Evolutionary conservation across 2,329 filamentous ascomycete genomes (phyloP).

Genomic region (Fusarium coicis): DNA sequence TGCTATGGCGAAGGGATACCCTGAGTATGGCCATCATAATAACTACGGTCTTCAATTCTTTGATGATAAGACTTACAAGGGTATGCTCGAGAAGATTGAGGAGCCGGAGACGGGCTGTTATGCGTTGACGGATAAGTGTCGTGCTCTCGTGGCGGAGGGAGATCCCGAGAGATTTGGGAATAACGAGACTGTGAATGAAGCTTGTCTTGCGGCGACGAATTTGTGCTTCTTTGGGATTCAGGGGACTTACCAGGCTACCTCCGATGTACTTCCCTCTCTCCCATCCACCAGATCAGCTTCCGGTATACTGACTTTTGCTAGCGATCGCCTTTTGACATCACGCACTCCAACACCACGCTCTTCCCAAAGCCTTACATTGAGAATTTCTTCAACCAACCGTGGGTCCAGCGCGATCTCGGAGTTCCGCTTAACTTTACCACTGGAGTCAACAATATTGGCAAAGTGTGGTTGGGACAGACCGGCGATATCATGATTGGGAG

Average conservation of each 20-base stretch:
- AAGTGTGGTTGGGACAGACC: slow-evolving; percentile 68
- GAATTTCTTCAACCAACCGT: slow-evolving; percentile 70
- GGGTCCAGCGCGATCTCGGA: slow-evolving; percentile 68
- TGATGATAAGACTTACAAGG: slow-evolving; percentile 52
- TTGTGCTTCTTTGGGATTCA: slow-evolving; percentile 30
- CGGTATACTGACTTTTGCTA: slow-evolving; percentile 43
- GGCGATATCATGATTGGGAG: slow-evolving; percentile 61
- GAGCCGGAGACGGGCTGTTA: slow-evolving; percentile 56
- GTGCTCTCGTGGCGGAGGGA: slow-evolving; percentile 41
- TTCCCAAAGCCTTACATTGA: slow-evolving; percentile 69
- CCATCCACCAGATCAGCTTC: no score
- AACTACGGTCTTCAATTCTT: slow-evolving; percentile 71
- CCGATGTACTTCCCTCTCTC: no score
- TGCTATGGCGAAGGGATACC: slow-evolving; percentile 65
- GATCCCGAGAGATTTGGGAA: slow-evolving; percentile 55
- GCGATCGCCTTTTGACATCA: slow-evolving; percentile 70
- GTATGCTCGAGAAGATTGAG: slow-evolving; percentile 13
- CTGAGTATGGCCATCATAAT: slow-evolving; percentile 68
- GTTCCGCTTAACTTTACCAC: slow-evolving; percentile 68
- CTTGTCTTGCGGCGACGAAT: slow-evolving; percentile 62
- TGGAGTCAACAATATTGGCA: slow-evolving; percentile 49
- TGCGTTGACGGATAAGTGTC: slow-evolving; percentile 62
- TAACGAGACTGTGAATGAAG: slow-evolving; percentile 50
- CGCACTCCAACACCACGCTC: slow-evolving; percentile 63
- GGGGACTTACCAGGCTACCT: slow-evolving; percentile 6